Evolutionary conservation across 2,329 filamentous ascomycete genomes (phyloP).

Genomic region (Neonectria neomacrospora): DNA sequence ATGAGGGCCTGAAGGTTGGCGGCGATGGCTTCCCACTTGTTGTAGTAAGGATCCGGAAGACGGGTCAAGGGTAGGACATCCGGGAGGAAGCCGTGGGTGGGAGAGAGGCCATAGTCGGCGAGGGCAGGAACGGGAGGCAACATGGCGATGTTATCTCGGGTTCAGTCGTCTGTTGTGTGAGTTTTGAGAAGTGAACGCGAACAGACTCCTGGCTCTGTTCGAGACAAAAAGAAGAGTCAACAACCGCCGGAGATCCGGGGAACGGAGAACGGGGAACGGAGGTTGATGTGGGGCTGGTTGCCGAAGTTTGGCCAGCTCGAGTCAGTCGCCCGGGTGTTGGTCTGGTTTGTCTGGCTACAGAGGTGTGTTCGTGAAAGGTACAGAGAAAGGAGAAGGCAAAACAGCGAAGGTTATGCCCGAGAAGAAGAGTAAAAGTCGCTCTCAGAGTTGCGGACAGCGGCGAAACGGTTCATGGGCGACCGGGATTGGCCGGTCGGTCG

Average conservation of each 20-base stretch:
- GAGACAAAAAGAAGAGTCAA: conserved; percentile 13
- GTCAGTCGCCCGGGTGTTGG: conserved; percentile 4
- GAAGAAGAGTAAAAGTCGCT: conserved; percentile 36
- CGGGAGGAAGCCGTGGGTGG: conserved; percentile 87
- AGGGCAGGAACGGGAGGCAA: conserved; percentile 70
- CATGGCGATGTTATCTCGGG: conserved; percentile 51
- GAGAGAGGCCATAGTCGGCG: conserved; percentile 83
- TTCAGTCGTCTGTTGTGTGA: background rate
- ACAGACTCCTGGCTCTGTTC: conserved; percentile 2
- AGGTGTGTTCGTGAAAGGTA: conserved; percentile 18
- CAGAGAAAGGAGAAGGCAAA: conserved; percentile 13
- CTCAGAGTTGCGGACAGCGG: conserved; percentile 28
- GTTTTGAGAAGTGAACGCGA: background rate
- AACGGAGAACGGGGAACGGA: conserved; percentile 33
- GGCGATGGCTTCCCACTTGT: conserved; percentile 90
- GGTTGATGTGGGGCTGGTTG: conserved; percentile 37
- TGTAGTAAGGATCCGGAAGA: conserved; percentile 91
- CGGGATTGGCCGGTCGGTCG: conserved; percentile 43
- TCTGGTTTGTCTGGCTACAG: background rate
- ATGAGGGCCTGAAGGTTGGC: conserved; percentile 89
- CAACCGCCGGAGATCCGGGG: conserved; percentile 30
- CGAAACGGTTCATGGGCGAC: conserved; percentile 37
- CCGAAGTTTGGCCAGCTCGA: conserved; percentile 24
- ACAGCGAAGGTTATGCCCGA: conserved; percentile 5
- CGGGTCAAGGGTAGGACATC: conserved; percentile 80